These are phyloP conservation scores for Bipolaris sorokiniana DNA, from an alignment of 2,329 filamentous ascomycete genomes.

Conservation along the genomic window DNA sequence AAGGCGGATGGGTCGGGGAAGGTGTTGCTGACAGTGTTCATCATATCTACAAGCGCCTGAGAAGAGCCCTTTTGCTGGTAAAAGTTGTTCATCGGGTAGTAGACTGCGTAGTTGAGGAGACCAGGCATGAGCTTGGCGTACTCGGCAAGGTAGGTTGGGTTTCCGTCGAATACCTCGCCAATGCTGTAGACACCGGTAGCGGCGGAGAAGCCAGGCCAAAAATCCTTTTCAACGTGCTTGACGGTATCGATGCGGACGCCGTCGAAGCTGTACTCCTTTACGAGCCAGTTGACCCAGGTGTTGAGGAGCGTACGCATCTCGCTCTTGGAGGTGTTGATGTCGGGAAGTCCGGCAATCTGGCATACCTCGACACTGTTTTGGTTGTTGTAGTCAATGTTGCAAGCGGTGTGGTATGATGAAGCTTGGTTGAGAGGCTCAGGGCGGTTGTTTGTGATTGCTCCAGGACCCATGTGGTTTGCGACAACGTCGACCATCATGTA, in stretches of 20 bases:
- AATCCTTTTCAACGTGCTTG: slow-evolving; percentile 66
- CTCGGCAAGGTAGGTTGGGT: slow-evolving; percentile 58
- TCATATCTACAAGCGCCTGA: slow-evolving; percentile 45
- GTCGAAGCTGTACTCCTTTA: slow-evolving; percentile 51
- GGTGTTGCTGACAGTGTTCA: slow-evolving; percentile 39
- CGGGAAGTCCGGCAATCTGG: slow-evolving; percentile 40
- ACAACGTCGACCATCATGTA: slow-evolving; percentile 62
- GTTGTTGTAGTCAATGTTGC: slow-evolving; percentile 41
- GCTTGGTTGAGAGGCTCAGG: slow-evolving; percentile 37
- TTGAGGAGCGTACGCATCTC: slow-evolving; percentile 34
- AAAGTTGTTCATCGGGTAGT: slow-evolving; percentile 49
- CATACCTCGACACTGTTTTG: slow-evolving; percentile 42
- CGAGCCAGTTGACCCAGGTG: slow-evolving; percentile 41
- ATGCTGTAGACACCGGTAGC: slow-evolving; percentile 65
- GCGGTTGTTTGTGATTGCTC: slow-evolving; percentile 34
- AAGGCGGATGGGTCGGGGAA: slow-evolving; percentile 46
- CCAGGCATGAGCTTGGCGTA: slow-evolving; percentile 64
- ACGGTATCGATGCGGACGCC: slow-evolving; percentile 67
- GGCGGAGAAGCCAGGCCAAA: slow-evolving; percentile 61
- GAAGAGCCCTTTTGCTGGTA: slow-evolving; percentile 43
- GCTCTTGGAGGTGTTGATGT: slow-evolving; percentile 36
- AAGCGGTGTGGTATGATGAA: slow-evolving; percentile 35
- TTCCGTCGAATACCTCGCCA: slow-evolving; percentile 65
- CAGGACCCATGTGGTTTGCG: slow-evolving; percentile 54
- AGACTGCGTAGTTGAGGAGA: slow-evolving; percentile 66